A percentile compares a stretch with the other conserved stretches of the same genome.
phyloP scores from a whole-genome alignment of 345 rosid species.

The Populus euphratica region DNA sequence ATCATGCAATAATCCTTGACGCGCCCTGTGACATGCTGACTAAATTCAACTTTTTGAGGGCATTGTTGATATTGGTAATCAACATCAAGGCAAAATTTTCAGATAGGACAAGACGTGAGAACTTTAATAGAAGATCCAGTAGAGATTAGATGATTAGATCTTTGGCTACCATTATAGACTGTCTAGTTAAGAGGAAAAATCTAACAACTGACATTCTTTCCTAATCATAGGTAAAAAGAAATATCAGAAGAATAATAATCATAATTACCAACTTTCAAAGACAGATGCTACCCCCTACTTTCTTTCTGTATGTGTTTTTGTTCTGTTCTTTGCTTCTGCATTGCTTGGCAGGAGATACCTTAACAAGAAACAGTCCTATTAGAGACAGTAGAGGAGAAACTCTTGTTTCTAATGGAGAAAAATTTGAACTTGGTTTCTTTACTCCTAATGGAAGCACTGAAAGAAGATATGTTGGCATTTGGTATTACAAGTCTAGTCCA shows the following conservation, averaged over 20 bases:
- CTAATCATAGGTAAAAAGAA: neutral
- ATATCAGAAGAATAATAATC: constrained; percentile 1
- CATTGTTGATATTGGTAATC: neutral
- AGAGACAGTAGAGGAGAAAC: constrained; percentile 23
- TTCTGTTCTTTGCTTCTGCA: constrained; percentile 23
- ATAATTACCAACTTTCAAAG: constrained; percentile 16
- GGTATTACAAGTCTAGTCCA: constrained; percentile 12
- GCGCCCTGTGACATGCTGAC: neutral
- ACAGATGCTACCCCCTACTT: constrained; percentile 25
- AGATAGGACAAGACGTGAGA: neutral
- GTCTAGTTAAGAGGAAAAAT: neutral
- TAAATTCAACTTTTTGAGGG: neutral
- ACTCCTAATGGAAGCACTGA: constrained; percentile 3
- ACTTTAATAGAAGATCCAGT: neutral
- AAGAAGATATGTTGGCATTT: constrained; percentile 15
- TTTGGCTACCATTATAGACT: neutral
- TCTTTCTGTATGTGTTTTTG: constrained; percentile 26
- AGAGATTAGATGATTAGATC: neutral
- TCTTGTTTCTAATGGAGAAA: constrained; percentile 27
- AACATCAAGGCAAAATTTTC: neutral
- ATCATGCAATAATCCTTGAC: neutral
- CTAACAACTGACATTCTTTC: neutral
- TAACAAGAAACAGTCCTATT: neutral
- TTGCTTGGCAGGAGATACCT: constrained; percentile 18
- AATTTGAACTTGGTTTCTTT: constrained; percentile 36